A percentile compares a stretch with the other conserved stretches of the same genome.
Conservation (phyloP, 2,329 filamentous ascomycete species). For the Aphanoascus verrucosus region DNA sequence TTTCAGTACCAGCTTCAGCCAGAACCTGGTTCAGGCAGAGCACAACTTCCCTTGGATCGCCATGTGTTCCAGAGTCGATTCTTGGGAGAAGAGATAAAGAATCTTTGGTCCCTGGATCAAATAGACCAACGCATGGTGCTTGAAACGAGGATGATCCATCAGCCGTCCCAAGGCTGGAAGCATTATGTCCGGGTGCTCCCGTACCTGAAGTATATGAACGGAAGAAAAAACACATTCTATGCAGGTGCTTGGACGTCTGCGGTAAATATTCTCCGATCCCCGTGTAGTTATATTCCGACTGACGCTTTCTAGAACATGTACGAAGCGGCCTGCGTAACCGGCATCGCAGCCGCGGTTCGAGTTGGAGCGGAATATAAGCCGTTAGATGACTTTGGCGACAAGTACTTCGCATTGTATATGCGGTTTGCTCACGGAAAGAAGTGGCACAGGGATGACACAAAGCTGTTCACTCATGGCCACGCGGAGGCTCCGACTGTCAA, state of each 20-base stretch:
- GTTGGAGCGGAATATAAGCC: slow-evolving; percentile 52
- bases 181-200: slow-evolving; percentile 55
- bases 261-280: slow-evolving; percentile 34
- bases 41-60: slow-evolving; percentile 37
- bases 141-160: slow-evolving; percentile 52
- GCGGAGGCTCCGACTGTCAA: neutral
- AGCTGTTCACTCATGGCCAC: neutral
- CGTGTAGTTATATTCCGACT: slow-evolving; percentile 2
- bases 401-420: slow-evolving; percentile 28
- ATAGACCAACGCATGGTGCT: slow-evolving; percentile 50
- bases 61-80: slow-evolving; percentile 62
- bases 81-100: slow-evolving; percentile 46
- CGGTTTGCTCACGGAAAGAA: slow-evolving; percentile 12
- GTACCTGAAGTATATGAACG: slow-evolving; percentile 62
- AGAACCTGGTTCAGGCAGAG: slow-evolving; percentile 5
- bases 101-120: slow-evolving; percentile 48
- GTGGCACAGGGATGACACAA: neutral
- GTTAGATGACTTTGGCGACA: slow-evolving; percentile 26
- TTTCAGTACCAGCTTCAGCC: slow-evolving; percentile 61
- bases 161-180: slow-evolving; percentile 50
- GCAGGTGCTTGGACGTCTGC: slow-evolving; percentile 60
- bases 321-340: slow-evolving; percentile 59
- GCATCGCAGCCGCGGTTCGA: slow-evolving; percentile 59
- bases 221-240: slow-evolving; percentile 51
- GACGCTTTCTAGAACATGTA: slow-evolving; percentile 39